Conservation (phyloP, 106 monocot genomes). For the Platanthera guangdongensis region DNA sequence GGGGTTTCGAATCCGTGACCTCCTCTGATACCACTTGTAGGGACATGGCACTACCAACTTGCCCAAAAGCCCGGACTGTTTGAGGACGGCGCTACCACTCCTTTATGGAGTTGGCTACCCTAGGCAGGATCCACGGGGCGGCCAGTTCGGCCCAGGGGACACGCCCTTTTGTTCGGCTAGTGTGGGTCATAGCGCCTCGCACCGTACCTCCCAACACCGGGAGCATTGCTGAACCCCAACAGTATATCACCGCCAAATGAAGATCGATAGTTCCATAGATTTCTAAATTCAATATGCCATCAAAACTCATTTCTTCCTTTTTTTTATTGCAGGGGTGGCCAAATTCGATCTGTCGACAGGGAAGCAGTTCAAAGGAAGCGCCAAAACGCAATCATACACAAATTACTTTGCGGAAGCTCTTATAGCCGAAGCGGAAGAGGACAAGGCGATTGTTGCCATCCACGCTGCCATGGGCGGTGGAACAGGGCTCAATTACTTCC, state of each 20-base stretch:
- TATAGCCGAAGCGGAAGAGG: slow-evolving; percentile 87
- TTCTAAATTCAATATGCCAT: not conserved
- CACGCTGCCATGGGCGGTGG: slow-evolving; percentile 98
- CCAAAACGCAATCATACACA: slow-evolving; percentile 72
- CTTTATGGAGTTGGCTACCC: too few relatives aligned
- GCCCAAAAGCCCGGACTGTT: too few relatives aligned
- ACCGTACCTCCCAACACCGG: too few relatives aligned
- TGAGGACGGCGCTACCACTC: too few relatives aligned
- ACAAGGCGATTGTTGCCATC: slow-evolving; percentile 74
- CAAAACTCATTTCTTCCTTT: not conserved
- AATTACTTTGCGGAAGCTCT: slow-evolving; percentile 88
- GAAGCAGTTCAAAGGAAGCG: slow-evolving; percentile 64
- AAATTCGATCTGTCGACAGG: slow-evolving; percentile 95
- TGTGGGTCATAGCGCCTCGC: too few relatives aligned
- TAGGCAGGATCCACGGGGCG: too few relatives aligned
- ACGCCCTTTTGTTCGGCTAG: too few relatives aligned
- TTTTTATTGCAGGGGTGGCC: slow-evolving; percentile 40
- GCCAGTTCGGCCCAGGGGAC: too few relatives aligned
- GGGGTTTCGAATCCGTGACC: too few relatives aligned
- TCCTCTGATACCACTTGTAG: too few relatives aligned
- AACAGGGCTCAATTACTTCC: slow-evolving; percentile 86
- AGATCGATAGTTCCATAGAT: not conserved
- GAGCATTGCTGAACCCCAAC: too few relatives aligned
- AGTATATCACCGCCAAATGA: not conserved
- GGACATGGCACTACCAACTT: too few relatives aligned